Evolutionary conservation across 345 rosid species (phyloP).

Genomic region (Lepidium didymum): DNA sequence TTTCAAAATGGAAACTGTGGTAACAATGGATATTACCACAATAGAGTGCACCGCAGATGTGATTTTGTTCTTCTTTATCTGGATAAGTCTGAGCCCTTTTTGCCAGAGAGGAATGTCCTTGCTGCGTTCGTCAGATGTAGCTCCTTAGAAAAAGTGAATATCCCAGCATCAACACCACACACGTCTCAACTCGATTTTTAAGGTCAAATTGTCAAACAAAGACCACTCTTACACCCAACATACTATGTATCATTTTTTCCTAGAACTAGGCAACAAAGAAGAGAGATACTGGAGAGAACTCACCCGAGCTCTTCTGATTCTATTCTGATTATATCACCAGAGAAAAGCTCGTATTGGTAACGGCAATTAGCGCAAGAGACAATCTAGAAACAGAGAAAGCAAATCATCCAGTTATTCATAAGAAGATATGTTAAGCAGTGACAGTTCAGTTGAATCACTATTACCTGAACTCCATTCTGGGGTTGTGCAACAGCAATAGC

Average conservation of each 20-base stretch:
- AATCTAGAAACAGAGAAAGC: conserved; percentile 43
- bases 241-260: neutral
- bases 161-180: conserved; percentile 84
- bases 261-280: neutral
- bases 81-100: conserved; percentile 76
- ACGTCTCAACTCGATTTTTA: conserved; percentile 13
- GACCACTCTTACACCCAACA: neutral
- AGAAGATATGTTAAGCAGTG: neutral
- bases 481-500: conserved; percentile 89
- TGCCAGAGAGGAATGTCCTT: conserved; percentile 91
- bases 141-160: conserved; percentile 97
- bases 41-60: conserved; percentile 82
- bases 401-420: neutral
- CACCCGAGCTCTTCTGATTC: conserved; percentile 91
- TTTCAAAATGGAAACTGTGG: neutral
- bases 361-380: conserved; percentile 83
- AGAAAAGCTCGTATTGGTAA: conserved; percentile 87
- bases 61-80: conserved; percentile 56
- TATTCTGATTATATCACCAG: conserved; percentile 67
- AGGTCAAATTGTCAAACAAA: neutral
- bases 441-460: neutral
- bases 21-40: conserved; percentile 48
- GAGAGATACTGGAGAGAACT: conserved; percentile 27
- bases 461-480: conserved; percentile 85
- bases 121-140: conserved; percentile 99